These are phyloP conservation scores for Saitozyma podzolica DNA, from an alignment of 768 basidiomycete genomes.

Conservation along the genomic window DNA sequence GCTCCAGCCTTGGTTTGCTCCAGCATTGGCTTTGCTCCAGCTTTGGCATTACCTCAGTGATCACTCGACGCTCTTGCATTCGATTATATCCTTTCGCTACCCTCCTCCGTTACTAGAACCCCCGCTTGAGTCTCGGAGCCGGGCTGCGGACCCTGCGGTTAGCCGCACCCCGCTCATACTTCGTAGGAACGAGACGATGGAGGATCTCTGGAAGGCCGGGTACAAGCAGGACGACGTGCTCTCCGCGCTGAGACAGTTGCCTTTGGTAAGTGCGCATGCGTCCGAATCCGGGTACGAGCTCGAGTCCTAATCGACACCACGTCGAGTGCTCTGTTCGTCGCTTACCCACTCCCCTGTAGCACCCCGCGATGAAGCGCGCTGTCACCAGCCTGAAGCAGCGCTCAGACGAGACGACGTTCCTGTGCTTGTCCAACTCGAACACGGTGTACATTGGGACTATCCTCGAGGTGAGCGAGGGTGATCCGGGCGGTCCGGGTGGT, in stretches of 20 bases:
- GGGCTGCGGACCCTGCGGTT: too few relatives aligned
- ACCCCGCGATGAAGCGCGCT: constrained; percentile 94
- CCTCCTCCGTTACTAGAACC: too few relatives aligned
- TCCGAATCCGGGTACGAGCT: too few relatives aligned
- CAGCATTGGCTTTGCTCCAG: too few relatives aligned
- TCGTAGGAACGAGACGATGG: constrained; percentile 55
- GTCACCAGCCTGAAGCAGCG: constrained; percentile 72
- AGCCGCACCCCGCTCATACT: too few relatives aligned
- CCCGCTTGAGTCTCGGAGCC: too few relatives aligned
- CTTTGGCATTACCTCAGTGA: too few relatives aligned
- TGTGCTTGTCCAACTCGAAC: constrained; percentile 94
- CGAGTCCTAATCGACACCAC: neutral
- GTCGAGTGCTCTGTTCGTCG: neutral
- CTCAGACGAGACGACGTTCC: constrained; percentile 70
- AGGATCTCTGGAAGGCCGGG: constrained; percentile 69
- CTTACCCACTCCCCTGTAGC: constrained; percentile 59
- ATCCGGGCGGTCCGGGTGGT: neutral
- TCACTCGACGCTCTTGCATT: too few relatives aligned
- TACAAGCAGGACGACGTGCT: constrained; percentile 74
- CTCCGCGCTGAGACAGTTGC: constrained; percentile 72
- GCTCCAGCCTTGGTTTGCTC: too few relatives aligned
- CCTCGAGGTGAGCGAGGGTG: constrained; percentile 62
- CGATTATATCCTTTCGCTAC: too few relatives aligned
- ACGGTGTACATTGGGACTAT: constrained; percentile 87
- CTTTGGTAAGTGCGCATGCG: constrained; percentile 65